Evolutionary conservation across 257 asterid genomes (phyloP).

Genomic region (Solanum medicagineum): DNA sequence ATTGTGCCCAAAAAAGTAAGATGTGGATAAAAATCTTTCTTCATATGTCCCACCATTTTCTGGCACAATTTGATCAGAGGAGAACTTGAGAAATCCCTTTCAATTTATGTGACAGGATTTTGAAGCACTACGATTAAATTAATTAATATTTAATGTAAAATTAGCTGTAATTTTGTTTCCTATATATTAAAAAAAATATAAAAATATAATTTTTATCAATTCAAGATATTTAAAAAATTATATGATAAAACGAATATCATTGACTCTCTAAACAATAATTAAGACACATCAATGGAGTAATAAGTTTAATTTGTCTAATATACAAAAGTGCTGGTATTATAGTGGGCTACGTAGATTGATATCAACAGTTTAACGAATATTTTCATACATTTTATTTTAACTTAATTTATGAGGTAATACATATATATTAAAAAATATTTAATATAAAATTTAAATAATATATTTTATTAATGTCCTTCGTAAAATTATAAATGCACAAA

Average conservation of each 20-base stretch:
- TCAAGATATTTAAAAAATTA: neutral
- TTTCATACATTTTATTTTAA: too few species aligned
- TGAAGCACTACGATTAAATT: too few species aligned
- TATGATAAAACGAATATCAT: neutral
- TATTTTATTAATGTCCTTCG: too few species aligned
- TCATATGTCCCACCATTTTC: neutral
- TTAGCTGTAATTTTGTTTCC: too few species aligned
- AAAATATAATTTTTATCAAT: neutral
- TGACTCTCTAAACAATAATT: neutral
- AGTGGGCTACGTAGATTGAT: neutral
- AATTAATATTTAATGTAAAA: too few species aligned
- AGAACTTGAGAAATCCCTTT: neutral
- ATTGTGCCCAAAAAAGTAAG: neutral
- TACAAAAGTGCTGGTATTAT: neutral
- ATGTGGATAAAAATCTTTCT: neutral
- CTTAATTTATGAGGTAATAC: too few species aligned
- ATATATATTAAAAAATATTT: too few species aligned
- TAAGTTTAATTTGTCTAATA: neutral
- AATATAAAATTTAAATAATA: too few species aligned
- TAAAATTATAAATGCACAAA: too few species aligned
- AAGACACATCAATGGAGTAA: neutral
- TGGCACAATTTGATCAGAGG: neutral
- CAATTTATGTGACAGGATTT: neutral
- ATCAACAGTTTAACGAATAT: neutral
- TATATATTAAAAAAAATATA: neutral